Percentiles rank a stretch among this genome's conserved stretches.
Evolutionary conservation across 495 filamentous ascomycete genomes (phyloP).

Genomic region (Viridothelium virens): DNA sequence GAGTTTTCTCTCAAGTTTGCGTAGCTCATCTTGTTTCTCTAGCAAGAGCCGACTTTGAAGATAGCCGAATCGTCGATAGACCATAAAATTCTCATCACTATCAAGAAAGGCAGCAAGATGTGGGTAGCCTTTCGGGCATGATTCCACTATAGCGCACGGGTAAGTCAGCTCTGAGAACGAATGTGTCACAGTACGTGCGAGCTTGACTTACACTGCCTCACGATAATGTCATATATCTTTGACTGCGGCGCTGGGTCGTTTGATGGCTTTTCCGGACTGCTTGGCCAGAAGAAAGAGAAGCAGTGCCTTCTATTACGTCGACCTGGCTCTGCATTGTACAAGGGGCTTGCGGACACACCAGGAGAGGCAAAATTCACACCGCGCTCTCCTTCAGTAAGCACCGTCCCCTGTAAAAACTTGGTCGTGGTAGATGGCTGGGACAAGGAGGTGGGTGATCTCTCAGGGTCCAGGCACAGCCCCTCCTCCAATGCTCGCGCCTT

Average conservation of each 20-base stretch:
- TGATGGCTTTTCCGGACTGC: too few relatives aligned
- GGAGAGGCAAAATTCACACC: not conserved
- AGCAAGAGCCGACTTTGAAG: slow-evolving; percentile 29
- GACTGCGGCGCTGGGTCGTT: too few relatives aligned
- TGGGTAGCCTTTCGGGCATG: slow-evolving; percentile 21
- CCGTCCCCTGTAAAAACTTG: not conserved
- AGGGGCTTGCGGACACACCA: not conserved
- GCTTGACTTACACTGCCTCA: slow-evolving; percentile 1
- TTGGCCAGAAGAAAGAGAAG: not conserved
- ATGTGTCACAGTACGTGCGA: too few relatives aligned
- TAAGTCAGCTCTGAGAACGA: not conserved
- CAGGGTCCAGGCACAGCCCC: not conserved
- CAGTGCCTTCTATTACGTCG: not conserved
- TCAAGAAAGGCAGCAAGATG: slow-evolving; percentile 30
- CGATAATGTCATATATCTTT: not conserved
- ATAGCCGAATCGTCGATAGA: slow-evolving; percentile 33
- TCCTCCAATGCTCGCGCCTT: not conserved
- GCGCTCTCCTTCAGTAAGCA: not conserved
- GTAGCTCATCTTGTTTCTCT: slow-evolving; percentile 29
- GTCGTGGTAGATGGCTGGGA: not conserved
- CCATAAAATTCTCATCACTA: slow-evolving; percentile 31
- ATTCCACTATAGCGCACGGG: not conserved
- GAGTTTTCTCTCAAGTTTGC: slow-evolving; percentile 25
- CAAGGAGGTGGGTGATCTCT: not conserved
- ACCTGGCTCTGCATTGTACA: not conserved